Base-by-base conservation (phyloP, 2,329 filamentous ascomycete species). In the Alternaria solani region DNA sequence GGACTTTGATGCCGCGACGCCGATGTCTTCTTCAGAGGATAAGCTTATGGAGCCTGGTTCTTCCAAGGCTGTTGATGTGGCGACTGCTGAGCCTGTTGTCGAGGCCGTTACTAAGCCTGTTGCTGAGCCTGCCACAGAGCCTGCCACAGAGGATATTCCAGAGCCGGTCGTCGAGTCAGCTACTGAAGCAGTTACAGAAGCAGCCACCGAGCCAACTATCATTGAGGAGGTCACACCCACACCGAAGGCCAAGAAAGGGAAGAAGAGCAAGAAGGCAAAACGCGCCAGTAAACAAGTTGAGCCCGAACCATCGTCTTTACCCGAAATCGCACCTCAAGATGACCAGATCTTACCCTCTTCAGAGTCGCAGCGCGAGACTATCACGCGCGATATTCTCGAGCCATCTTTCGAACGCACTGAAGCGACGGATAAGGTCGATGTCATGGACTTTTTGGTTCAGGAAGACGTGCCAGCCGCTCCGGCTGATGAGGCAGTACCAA, bases 241-340 rank as follows among this genome's bases (percentile, higher is more conserved):
- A 9, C 55, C 66, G 9, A 75, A 72, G 51, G 59, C 62, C n/a
- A 75, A 75, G 60, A 75, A 74, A 56, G 72, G 59, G 16, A 76
- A 76, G 64, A 76, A 76, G 61, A 63, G 34, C 5, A 75, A 75
- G 67, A 77, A 75, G 56, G 64, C 61, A 1, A 72, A 70, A 57
- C 70, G 67, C 39, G 68, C 56, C 8, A 74, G 62, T 57, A 65
- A 67, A 34, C 60, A 65, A 47, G 32, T 63, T n/a, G 67, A 71
- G 39, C 4, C 59, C 11, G 63, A 64, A 5, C 58, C 62, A 42
- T 30, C 56, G 7, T 18, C 38, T n/a, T 32, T 66, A n/a, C 60
- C 62, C 2, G 59, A 55, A 9, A 48, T 52, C 3, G 23, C 55
- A 25, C 5, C 42, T 26, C 56, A 55, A 32, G 57, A 57, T n/a